phyloP scores from a whole-genome alignment of 129 eudicot genomes.

The Rutidosis leptorrhynchoides region DNA sequence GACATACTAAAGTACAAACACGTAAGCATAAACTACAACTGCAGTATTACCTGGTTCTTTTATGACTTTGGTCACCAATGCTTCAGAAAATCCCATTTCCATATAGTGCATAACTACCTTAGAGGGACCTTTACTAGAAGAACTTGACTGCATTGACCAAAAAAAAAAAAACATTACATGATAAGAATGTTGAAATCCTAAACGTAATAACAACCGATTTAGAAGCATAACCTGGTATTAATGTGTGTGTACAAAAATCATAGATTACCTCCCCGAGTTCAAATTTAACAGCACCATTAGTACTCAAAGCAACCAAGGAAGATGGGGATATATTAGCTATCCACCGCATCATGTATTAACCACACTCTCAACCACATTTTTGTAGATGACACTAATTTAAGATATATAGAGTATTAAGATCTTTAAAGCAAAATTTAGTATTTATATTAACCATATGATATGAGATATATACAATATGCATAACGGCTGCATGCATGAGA shows the following conservation, averaged over 20 bases:
- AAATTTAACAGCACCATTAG: neutral
- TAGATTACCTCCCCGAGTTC: conserved; percentile 30
- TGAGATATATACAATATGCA: too few relatives aligned
- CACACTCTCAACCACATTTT: too few relatives aligned
- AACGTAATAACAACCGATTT: neutral
- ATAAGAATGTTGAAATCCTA: neutral
- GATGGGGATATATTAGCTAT: too few relatives aligned
- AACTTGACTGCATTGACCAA: conserved; percentile 26
- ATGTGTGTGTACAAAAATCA: neutral
- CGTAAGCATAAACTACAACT: conserved; percentile 14
- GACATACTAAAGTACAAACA: too few relatives aligned
- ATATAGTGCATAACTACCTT: conserved; percentile 12
- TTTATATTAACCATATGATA: too few relatives aligned
- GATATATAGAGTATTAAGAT: too few relatives aligned
- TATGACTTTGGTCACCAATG: conserved; percentile 29
- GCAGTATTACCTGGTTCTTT: conserved; percentile 22
- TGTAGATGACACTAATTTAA: too few relatives aligned
- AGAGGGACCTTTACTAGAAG: conserved; percentile 21
- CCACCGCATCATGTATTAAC: too few relatives aligned
- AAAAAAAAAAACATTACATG: neutral
- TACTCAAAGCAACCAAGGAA: conserved; percentile 17
- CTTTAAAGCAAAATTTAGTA: too few relatives aligned
- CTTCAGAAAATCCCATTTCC: conserved; percentile 28
- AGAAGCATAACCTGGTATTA: neutral
- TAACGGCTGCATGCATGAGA: too few relatives aligned